Percentiles rank a stretch among this genome's conserved stretches.
phyloP scores from a whole-genome alignment of 2,329 filamentous ascomycete species.

The Talaromyces sp. region DNA sequence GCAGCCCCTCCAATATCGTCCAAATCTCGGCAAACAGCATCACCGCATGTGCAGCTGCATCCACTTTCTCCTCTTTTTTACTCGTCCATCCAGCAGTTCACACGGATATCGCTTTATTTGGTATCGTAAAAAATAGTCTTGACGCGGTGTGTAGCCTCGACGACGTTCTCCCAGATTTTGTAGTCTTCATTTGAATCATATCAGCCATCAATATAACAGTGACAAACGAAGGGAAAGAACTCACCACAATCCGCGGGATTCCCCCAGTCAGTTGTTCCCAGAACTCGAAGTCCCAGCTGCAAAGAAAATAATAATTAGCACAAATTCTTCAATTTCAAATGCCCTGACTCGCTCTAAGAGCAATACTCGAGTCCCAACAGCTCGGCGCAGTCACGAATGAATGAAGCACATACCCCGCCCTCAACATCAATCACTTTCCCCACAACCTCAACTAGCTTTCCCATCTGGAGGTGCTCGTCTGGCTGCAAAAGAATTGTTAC shows the following conservation, averaged over 20 bases:
- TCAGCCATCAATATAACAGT: neutral
- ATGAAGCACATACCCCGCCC: slow-evolving; percentile 37
- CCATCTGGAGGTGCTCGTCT: slow-evolving; percentile 48
- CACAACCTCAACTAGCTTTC: slow-evolving; percentile 50
- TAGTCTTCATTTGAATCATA: slow-evolving; percentile 63
- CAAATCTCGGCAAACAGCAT: too few species aligned
- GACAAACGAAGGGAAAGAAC: slow-evolving; percentile 13
- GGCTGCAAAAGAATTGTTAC: slow-evolving; percentile 75
- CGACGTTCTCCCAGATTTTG: slow-evolving; percentile 73
- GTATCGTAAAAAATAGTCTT: slow-evolving; percentile 76
- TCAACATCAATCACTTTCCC: slow-evolving; percentile 50
- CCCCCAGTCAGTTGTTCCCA: slow-evolving; percentile 48
- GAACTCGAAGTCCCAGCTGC: slow-evolving; percentile 41
- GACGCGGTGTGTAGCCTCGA: slow-evolving; percentile 81
- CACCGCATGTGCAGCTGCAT: too few species aligned
- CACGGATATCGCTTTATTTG: slow-evolving; percentile 17
- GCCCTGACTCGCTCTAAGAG: neutral
- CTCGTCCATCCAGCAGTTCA: neutral
- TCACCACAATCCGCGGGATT: slow-evolving; percentile 43
- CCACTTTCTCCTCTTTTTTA: too few species aligned
- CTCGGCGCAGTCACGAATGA: neutral
- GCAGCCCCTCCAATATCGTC: too few species aligned
- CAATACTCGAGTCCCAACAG: neutral
- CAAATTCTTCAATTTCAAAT: neutral
- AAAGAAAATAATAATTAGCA: slow-evolving; percentile 7